Evolutionary conservation across 306 rosid species (phyloP), one percentile per base, ranked within the genome.

Genomic region (Prunus mongolica): DNA sequence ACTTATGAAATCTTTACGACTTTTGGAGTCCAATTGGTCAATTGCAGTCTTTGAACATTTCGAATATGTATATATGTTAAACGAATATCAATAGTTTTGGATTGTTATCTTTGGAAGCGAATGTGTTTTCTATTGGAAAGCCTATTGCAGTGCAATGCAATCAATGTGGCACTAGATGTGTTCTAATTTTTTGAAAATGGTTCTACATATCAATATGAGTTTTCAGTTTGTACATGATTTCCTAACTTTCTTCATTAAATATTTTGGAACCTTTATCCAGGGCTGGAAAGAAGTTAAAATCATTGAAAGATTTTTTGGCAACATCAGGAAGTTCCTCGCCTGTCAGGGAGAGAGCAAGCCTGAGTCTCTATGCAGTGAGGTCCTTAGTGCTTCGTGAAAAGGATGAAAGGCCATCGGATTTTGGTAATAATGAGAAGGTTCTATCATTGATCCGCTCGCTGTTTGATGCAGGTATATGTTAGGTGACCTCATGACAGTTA

Each of bases 361-460:
- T 92, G 71, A 91, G 87, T 86, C 90, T 96, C 70, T 88, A 90
- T 54, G 88, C 90, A 14, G 87, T 96, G 81, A 96, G 90, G 85
- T 93, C 97, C 28, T 78, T 95, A 80, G 85, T 96, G 85, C 78
- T 96, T 75, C 90, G 93, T 72, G 99, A 92, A 76, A 96, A 89
- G 87, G 97, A 91, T 73, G 93, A 92, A 58, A 91, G 80, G 51
- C 84, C 88, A 73, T 78, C 85, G 51, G 93, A 82, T 81, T 92
- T 88, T 82, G 57, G 79, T 79, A 73, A 68, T 30, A 76, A 96
- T 66, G 96, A 88, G 85, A 91, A 82, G 80, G 88, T 96, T 80
- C 76, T 86, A 51, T 72, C 84, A 49, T 81, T 96, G 86, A 87
- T 92, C 67, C 76, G 51, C 52, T 69, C 97, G 52, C 89, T 96